Conservation (phyloP, 805 yeast species). For the Candida qinlingensis region DNA sequence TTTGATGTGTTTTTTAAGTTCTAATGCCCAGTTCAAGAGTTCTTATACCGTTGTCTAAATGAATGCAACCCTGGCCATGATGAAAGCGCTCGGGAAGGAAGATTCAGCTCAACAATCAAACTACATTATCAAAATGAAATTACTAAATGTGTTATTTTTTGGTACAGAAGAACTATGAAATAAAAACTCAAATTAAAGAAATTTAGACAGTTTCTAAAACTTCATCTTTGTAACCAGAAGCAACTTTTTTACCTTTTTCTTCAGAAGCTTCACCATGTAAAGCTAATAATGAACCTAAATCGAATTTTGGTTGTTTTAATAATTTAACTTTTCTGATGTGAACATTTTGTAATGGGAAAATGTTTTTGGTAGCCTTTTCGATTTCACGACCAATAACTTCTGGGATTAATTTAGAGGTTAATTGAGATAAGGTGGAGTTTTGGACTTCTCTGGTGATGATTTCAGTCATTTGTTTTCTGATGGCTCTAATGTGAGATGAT, state of each 20-base stretch:
- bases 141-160: conserved; percentile 12
- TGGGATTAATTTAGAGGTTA: conserved; percentile 95
- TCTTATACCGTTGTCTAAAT: too few species aligned
- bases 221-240: conserved; percentile 95
- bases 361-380: conserved; percentile 90
- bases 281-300: conserved; percentile 91
- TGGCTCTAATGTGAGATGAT: conserved; percentile 94
- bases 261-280: conserved; percentile 96
- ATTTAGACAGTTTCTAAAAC: conserved; percentile 92
- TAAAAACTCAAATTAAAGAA: conserved; percentile 1
- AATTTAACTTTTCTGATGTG: conserved; percentile 98
- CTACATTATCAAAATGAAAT: not conserved
- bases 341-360: conserved; percentile 97
- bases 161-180: conserved; percentile 12
- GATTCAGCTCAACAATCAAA: too few species aligned
- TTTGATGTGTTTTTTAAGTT: too few species aligned
- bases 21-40: too few species aligned
- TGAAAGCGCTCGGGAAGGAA: too few species aligned
- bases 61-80: too few species aligned
- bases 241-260: conserved; percentile 96
- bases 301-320: conserved; percentile 98
- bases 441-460: conserved; percentile 96
- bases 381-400: conserved; percentile 99
- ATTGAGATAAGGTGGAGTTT: conserved; percentile 91
- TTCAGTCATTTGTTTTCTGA: conserved; percentile 94